phyloP scores from a whole-genome alignment of 73 alveolate species.

The Symbiodinium pilosum region DNA sequence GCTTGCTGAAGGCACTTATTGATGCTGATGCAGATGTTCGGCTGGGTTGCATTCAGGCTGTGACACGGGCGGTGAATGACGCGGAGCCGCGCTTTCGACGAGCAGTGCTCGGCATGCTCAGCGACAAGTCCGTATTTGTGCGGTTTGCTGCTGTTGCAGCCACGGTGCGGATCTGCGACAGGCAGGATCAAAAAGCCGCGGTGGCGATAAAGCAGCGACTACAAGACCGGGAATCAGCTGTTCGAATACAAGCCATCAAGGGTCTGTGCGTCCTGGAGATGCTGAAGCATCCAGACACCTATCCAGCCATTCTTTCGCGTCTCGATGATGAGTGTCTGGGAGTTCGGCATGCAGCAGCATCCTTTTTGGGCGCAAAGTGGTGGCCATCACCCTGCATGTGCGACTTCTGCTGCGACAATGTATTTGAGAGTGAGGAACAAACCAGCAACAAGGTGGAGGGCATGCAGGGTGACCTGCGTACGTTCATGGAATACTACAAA shows the following conservation, averaged over 20 bases:
- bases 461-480: background rate
- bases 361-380: background rate
- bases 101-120: constrained; percentile 1
- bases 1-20: background rate
- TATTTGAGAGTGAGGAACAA: background rate
- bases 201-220: background rate
- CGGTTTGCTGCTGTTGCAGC: background rate
- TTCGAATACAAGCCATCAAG: background rate
- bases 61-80: background rate
- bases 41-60: background rate
- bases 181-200: background rate
- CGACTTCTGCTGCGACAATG: background rate
- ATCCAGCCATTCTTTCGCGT: background rate
- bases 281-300: background rate
- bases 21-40: background rate
- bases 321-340: background rate
- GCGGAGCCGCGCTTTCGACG: background rate
- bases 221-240: background rate
- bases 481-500: background rate
- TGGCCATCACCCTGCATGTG: background rate
- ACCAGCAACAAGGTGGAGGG: background rate
- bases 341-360: background rate
- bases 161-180: background rate
- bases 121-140: background rate
- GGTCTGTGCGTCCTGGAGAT: background rate